Base-by-base conservation (phyloP, 768 basidiomycete species). In the Calocybe gangraenosa region DNA sequence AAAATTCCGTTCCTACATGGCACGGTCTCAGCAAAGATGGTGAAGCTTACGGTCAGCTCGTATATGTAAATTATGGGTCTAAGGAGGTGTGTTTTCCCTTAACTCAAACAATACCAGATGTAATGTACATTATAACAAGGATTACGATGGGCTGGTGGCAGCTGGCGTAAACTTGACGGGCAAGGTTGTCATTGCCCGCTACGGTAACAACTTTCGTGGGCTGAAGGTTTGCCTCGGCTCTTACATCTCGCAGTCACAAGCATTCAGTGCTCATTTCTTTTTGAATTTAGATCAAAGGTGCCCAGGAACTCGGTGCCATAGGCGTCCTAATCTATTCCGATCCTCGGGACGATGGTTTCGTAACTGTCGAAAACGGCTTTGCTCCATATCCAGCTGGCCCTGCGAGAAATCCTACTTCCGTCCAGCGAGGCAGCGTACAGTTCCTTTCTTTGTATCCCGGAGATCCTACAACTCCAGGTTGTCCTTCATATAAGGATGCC, bases 401-500 rank as follows among this genome's bases (percentile, higher is more conserved):
- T 22, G 94, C 93, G 32, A 77, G 92, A 40, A 89, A 92, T 61
- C 87, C 87, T 0, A 77, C 79, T 3, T 81, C 86, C 14, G 83
- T 97, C 10, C 82, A 97, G 61, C 79, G 93, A 41, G 93, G 93
- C 23, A 87, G 83, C 33, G 90, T 90, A 2, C 79, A 84, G 55
- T 89, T 71, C 60, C 60, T 90, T 41, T 78, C 77, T 11, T 58
- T 65, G 1, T 87, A 85, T 54, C 81, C 82, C 14, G 83, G 84
- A 9, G 87, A 89, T 57, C 89, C 92, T 2, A 82, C 87, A 0
- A 97, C 95, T 2, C 93, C 94, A 4, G 89, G 87, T 8, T 76
- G 81, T 50, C 94, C 95, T 38, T 73, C 94, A 1, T 97, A 97
- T 62, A 76, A 82, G 59, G 82, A 92, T 57, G 79, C 81, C 31